Conservation (phyloP, 1,284 basidiomycete genomes). For the Cryptococcus sp. region DNA sequence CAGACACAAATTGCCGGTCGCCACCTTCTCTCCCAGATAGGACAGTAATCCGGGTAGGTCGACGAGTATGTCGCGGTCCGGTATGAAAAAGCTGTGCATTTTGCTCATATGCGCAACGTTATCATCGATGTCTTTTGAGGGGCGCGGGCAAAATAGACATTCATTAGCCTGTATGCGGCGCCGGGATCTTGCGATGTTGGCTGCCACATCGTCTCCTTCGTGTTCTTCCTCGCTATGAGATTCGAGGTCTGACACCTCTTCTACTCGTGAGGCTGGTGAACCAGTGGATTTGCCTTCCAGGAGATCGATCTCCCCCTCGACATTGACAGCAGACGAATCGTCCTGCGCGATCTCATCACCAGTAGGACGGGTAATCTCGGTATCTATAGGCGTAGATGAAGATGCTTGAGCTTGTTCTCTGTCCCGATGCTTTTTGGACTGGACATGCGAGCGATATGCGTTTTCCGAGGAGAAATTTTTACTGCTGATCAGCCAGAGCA, state of each 20-base stretch:
- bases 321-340: too few species aligned
- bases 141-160: slow-evolving; percentile 83
- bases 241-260: neutral
- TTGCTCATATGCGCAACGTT: slow-evolving; percentile 86
- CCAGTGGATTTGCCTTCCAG: too few species aligned
- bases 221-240: slow-evolving; percentile 58
- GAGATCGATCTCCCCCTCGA: neutral
- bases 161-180: slow-evolving; percentile 62
- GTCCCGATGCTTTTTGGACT: slow-evolving; percentile 89
- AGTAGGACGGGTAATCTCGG: too few species aligned
- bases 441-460: slow-evolving; percentile 82
- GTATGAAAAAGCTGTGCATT: slow-evolving; percentile 92
- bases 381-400: too few species aligned
- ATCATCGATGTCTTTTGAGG: slow-evolving; percentile 62
- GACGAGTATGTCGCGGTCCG: slow-evolving; percentile 86
- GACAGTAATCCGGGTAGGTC: slow-evolving; percentile 78
- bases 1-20: slow-evolving; percentile 88
- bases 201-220: slow-evolving; percentile 55
- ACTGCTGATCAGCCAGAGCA: slow-evolving; percentile 54
- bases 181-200: slow-evolving; percentile 74
- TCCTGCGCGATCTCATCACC: too few species aligned
- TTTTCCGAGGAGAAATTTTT: slow-evolving; percentile 90
- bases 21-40: slow-evolving; percentile 92
- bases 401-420: slow-evolving; percentile 58
- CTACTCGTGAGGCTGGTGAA: neutral